Evolutionary conservation across 768 basidiomycete species (phyloP), one percentile per base, ranked within the genome.

Genomic region (Leccinum longicurvipes): DNA sequence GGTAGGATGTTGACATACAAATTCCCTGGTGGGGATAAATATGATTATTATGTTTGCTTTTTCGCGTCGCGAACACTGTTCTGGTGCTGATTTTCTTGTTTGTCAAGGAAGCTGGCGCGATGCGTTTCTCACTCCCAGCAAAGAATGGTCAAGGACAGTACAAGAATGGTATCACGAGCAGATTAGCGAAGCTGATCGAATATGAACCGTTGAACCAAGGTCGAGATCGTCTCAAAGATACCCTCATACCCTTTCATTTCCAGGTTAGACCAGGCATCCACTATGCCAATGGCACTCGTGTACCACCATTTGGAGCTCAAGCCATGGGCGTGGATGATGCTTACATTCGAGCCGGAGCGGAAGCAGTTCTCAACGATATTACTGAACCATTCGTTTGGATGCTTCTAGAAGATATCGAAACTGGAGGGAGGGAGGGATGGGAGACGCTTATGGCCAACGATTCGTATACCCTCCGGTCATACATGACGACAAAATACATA

Each of bases 1-100:
- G 80, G 80, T 14, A 72, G 78, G 9, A 65, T 79, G 32, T 76
- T 59, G 55, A 81, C 79, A 1, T 63, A 81, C 56, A 63, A 67
- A 8, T 81, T 80, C 64, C 55, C 59, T 1, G 54, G 67, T 21
- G 63, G 53, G 14, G 65, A 59, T 1, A 48, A 59, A 28, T 72
- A 73, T 28, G 68, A 77, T 48, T 76, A 77, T 60, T 76, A 66
- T 50, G 73, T 74, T 15, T 11, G 50, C 3, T 17, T 0, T 29
- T 12, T 19, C 14, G 14, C 10, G 4, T 45, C 42, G n/a, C n/a
- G 6, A 41, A 10, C 11, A 7, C 17, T 12, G 15, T 8, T n/a
- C 28, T 14, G 24, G 11, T 9, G 3, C 11, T 60, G 17, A 49
- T 8, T 11, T n/a, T 17, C n/a, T 21, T 17, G 6, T 54, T 6